Conservation (phyloP, 371 early-diverging fungal species). For the Basidiobolus meristosporus region DNA sequence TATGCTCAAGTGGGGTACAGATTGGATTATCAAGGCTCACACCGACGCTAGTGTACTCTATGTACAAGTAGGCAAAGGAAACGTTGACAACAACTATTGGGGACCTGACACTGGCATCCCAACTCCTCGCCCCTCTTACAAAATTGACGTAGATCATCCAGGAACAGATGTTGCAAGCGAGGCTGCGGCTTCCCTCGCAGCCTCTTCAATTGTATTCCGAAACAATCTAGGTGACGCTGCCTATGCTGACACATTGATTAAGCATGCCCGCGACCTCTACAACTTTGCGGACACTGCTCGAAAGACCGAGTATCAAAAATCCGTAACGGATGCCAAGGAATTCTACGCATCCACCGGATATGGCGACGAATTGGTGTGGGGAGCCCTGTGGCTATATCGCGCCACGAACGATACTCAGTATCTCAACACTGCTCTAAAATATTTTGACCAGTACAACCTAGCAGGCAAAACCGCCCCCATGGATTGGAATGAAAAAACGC, state of each 20-base stretch:
- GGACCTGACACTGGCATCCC: constrained; percentile 21
- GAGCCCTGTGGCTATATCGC: constrained; percentile 38
- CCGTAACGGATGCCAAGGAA: constrained; percentile 14
- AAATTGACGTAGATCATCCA: constrained; percentile 16
- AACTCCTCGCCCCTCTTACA: constrained; percentile 25
- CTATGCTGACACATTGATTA: constrained; percentile 16
- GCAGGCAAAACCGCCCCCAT: no score
- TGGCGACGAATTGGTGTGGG: constrained; percentile 32
- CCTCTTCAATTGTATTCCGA: constrained; percentile 27
- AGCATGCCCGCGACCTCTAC: constrained; percentile 20
- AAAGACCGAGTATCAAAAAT: constrained; percentile 17
- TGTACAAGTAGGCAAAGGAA: constrained; percentile 11
- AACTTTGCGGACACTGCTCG: not conserved
- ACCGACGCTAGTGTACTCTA: constrained; percentile 19
- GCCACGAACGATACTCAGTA: constrained; percentile 22
- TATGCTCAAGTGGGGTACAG: constrained; percentile 39
- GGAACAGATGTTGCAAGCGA: constrained; percentile 38
- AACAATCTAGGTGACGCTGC: constrained; percentile 20
- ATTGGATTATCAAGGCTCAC: constrained; percentile 40
- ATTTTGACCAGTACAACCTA: no score
- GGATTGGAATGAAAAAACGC: constrained; percentile 13
- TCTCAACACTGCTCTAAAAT: constrained; percentile 3
- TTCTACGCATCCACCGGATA: constrained; percentile 21
- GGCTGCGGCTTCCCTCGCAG: constrained; percentile 37
- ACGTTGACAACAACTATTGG: constrained; percentile 16